phyloP scores from a whole-genome alignment of 345 rosid species.

The Syzygium aqueum region DNA sequence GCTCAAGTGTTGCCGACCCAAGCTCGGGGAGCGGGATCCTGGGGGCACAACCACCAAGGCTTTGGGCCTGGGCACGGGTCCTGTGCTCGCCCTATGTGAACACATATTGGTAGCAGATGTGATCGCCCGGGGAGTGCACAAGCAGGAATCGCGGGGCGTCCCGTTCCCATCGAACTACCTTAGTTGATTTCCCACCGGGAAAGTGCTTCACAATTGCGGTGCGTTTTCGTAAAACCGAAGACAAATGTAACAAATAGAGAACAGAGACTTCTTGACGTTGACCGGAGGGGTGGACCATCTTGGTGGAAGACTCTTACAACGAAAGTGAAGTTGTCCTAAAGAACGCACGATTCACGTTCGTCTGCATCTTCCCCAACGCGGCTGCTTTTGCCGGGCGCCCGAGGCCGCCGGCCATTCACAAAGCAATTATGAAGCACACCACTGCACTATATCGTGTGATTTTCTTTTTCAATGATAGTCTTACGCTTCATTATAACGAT shows the following conservation, averaged over 20 bases:
- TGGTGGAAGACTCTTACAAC: background rate
- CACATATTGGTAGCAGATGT: no score
- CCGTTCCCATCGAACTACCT: no score
- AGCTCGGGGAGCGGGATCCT: no score
- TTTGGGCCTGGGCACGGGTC: no score
- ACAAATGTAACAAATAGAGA: background rate
- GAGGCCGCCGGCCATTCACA: background rate
- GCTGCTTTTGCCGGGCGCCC: background rate
- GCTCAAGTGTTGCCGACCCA: no score
- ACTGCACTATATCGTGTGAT: background rate
- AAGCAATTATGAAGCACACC: background rate
- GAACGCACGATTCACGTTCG: background rate
- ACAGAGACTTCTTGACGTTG: background rate
- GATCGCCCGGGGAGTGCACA: no score
- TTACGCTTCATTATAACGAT: accelerated
- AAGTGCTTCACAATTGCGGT: background rate
- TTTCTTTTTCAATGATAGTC: background rate
- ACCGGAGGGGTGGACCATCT: background rate
- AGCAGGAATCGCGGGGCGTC: no score
- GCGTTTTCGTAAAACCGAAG: background rate
- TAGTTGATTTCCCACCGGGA: background rate
- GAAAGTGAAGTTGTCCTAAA: background rate
- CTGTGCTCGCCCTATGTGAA: no score
- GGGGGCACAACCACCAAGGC: no score
- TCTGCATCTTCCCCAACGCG: background rate